These are phyloP conservation scores for Picochlorum sp. DNA, from an alignment of 139 green algal genomes.

Conservation along the genomic window DNA sequence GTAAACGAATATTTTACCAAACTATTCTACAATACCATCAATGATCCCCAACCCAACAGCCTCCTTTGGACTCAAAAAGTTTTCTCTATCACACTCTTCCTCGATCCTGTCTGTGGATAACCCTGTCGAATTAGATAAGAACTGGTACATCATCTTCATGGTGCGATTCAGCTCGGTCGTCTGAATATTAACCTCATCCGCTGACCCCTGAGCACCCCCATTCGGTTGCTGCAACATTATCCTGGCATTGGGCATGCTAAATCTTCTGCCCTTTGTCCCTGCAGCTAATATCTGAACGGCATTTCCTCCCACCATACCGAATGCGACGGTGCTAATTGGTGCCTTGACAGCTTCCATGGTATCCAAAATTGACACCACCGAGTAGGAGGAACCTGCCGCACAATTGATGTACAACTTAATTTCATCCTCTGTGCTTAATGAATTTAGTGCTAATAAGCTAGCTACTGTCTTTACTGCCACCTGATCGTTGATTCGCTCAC, in stretches of 20 bases:
- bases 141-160: slow-evolving; percentile 46
- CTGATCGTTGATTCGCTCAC: slow-evolving; percentile 74
- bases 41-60: slow-evolving; percentile 57
- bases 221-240: slow-evolving; percentile 94
- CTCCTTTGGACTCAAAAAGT: slow-evolving; percentile 72
- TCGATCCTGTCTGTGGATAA: slow-evolving; percentile 64
- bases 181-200: slow-evolving; percentile 63
- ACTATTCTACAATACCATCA: slow-evolving; percentile 31
- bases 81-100: slow-evolving; percentile 70
- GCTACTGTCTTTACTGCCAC: slow-evolving; percentile 61
- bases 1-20: not conserved
- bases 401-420: slow-evolving; percentile 98
- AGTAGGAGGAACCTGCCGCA: slow-evolving; percentile 63
- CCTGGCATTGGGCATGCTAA: slow-evolving; percentile 79
- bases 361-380: slow-evolving; percentile 78
- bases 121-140: slow-evolving; percentile 71
- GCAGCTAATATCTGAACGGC: slow-evolving; percentile 66
- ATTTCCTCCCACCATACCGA: slow-evolving; percentile 70
- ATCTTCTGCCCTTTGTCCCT: slow-evolving; percentile 82
- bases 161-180: slow-evolving; percentile 53
- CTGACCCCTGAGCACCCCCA: slow-evolving; percentile 49
- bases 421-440: slow-evolving; percentile 64
- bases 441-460: slow-evolving; percentile 78
- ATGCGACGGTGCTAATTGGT: slow-evolving; percentile 66
- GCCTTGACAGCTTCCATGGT: slow-evolving; percentile 69